Conservation (phyloP, 164 flowering plant species). For the Houttuynia cordata region DNA sequence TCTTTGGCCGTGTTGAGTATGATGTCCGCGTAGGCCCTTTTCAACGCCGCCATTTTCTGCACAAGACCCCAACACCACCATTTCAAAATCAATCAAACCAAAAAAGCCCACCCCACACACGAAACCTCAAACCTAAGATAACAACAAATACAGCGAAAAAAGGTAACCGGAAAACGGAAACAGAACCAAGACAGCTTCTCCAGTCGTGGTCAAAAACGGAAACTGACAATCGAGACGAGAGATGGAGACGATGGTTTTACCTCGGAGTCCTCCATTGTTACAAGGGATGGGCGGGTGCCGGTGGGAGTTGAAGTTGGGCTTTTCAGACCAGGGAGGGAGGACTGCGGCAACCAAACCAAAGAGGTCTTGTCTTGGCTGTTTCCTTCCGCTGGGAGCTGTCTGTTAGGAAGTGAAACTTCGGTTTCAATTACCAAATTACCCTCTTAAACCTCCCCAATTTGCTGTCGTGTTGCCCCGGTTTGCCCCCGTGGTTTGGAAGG, state of each 20-base stretch:
- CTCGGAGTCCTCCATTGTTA: constrained; percentile 6
- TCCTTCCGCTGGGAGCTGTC: constrained; percentile 24
- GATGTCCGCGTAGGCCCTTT: constrained; percentile 79
- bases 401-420: constrained; percentile 49
- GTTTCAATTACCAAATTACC: constrained; percentile 14
- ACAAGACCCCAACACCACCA: background rate
- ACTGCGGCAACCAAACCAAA: background rate
- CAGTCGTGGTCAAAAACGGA: background rate
- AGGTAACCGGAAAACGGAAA: background rate
- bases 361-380: constrained; percentile 4
- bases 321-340: constrained; percentile 5
- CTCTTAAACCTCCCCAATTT: constrained; percentile 1
- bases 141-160: background rate
- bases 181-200: background rate
- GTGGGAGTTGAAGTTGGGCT: background rate
- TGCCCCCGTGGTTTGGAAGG: background rate
- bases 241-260: background rate
- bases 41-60: constrained; percentile 29
- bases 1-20: constrained; percentile 71
- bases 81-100: background rate
- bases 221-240: background rate
- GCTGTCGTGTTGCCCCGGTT: constrained; percentile 14
- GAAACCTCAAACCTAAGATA: background rate
- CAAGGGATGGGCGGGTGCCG: background rate
- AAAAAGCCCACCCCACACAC: background rate